These are phyloP conservation scores for Eucalyptus pumila DNA, from an alignment of 345 rosid genomes.

Conservation along the genomic window DNA sequence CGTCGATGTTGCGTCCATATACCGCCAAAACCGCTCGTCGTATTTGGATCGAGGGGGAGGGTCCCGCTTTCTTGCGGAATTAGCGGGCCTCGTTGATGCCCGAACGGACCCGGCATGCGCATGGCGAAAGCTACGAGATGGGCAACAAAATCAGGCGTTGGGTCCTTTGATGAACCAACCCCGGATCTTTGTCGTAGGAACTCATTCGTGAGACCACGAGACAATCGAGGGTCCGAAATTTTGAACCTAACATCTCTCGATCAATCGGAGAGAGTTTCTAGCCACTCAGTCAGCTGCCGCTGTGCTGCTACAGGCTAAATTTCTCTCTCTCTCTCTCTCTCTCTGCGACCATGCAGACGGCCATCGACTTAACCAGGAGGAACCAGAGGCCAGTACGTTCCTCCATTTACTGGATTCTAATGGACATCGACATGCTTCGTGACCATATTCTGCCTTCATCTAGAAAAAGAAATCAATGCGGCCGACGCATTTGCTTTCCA, in stretches of 20 bases:
- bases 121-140: background rate
- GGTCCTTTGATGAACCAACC: background rate
- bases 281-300: background rate
- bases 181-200: background rate
- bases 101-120: background rate
- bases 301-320: background rate
- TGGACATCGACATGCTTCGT: background rate
- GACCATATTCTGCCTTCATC: background rate
- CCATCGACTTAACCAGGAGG: background rate
- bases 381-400: background rate
- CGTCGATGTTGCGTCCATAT: background rate
- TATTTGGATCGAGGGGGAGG: background rate
- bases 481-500: background rate
- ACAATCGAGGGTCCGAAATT: background rate
- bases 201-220: background rate
- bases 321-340: background rate
- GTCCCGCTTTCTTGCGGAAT: background rate
- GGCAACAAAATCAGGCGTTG: background rate
- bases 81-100: background rate
- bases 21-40: background rate
- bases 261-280: background rate
- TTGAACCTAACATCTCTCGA: background rate
- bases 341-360: background rate
- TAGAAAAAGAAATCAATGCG: background rate
- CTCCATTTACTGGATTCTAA: background rate